Base-by-base conservation (phyloP, 495 filamentous ascomycete species). In the Viridothelium virens region DNA sequence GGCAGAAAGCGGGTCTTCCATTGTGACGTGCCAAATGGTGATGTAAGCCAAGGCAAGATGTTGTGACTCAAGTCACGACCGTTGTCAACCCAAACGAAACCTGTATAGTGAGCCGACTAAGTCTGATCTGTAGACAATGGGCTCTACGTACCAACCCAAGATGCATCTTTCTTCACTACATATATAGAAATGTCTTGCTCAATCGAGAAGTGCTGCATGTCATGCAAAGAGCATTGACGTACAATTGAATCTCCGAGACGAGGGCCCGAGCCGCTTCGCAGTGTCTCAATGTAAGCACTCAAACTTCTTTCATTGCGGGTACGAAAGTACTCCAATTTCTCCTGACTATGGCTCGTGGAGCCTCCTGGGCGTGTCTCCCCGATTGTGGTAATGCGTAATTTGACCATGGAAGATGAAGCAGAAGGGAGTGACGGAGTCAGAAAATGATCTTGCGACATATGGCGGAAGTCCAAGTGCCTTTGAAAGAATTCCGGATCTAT, bases 101-200 rank as follows among this genome's bases (percentile, higher is more conserved):
- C 25, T 25, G 25, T 14, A 53, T n/a, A 53, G 18, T 53, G 18
- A n/a, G 11, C 18, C 18, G 18, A 14, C 18, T 53, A 0, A 14
- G 48, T 53, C n/a, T 14, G 48, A 18, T 14, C 41, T 7, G 41
- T 44, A n/a, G 18, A 18, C 48, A 16, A 16, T 16, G 11, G 12
- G 48, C 18, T 9, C 48, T 53, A 53, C 48, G 11, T 53, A 5
- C 5, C 48, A 9, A 25, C 11, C 18, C 12, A 53, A 9, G 48
- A 25, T 5, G 11, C 48, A 25, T n/a, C 11, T 18, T 53, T 53
- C 5, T 18, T 18, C 18, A 18, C 48, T 16, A 53, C n/a, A n/a
- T 5, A 18, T 1, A 25, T 18, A n/a, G 64, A 66, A 3, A 66
- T 38, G 6, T 61, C 37, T 25, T 66, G 64, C 6, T 66, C 64